Evolutionary conservation across 2,329 filamentous ascomycete species (phyloP).

Genomic region (Hypoxylon rubiginosum): DNA sequence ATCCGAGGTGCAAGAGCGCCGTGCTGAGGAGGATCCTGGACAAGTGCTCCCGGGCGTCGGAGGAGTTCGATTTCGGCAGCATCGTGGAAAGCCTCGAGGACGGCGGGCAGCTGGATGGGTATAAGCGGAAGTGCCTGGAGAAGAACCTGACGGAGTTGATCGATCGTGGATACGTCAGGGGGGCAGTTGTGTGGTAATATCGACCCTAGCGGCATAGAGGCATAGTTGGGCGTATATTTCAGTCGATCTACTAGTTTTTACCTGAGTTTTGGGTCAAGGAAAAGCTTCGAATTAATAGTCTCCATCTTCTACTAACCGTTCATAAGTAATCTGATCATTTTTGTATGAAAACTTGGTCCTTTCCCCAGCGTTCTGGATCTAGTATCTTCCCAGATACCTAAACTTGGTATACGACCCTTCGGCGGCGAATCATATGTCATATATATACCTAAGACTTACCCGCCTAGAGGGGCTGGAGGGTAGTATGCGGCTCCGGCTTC

Average conservation of each 20-base stretch:
- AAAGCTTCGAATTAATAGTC: too few relatives aligned
- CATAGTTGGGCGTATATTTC: neutral
- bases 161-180: slow-evolving; percentile 43
- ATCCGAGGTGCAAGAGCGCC: slow-evolving; percentile 43
- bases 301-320: too few relatives aligned
- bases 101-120: slow-evolving; percentile 28
- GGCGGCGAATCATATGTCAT: too few relatives aligned
- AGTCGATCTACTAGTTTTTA: neutral
- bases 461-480: too few relatives aligned
- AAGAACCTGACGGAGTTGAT: slow-evolving; percentile 42
- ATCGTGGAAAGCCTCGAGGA: slow-evolving; percentile 39
- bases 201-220: neutral
- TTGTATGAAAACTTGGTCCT: too few relatives aligned
- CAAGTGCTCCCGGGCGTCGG: slow-evolving; percentile 43
- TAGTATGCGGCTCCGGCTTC: neutral
- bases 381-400: too few relatives aligned
- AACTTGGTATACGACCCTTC: too few relatives aligned
- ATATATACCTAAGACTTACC: too few relatives aligned
- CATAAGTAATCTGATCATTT: too few relatives aligned
- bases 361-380: too few relatives aligned
- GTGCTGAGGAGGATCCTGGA: slow-evolving; percentile 42
- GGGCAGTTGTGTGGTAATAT: slow-evolving; percentile 42
- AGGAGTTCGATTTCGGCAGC: slow-evolving; percentile 40
- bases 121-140: slow-evolving; percentile 37
- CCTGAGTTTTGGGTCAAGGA: neutral